Percentiles rank a stretch among this genome's conserved stretches.
These are phyloP conservation scores for Aureobasidium sp. DNA, from an alignment of 2,329 filamentous ascomycete genomes.

Conservation along the genomic window DNA sequence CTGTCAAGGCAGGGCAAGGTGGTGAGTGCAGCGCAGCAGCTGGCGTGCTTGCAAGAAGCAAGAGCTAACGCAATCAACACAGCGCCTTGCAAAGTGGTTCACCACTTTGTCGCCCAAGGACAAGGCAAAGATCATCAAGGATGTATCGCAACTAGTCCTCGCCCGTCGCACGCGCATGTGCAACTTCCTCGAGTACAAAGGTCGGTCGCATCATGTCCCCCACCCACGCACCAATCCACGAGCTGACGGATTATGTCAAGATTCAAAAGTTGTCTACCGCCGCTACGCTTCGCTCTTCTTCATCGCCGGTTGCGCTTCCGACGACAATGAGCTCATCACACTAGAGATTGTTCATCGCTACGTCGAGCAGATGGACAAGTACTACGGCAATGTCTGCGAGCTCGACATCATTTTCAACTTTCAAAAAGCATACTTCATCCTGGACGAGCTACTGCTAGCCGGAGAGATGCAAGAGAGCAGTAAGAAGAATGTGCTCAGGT, in stretches of 20 bases:
- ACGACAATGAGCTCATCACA: slow-evolving; percentile 95
- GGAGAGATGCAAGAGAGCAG: slow-evolving; percentile 98
- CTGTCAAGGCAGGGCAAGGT: slow-evolving; percentile 99
- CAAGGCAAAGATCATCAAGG: slow-evolving; percentile 99
- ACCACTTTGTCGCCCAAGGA: slow-evolving; percentile 95
- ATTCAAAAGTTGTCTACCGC: slow-evolving; percentile 97
- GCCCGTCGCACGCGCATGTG: slow-evolving; percentile 97
- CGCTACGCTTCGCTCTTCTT: slow-evolving; percentile 99
- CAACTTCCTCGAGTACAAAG: slow-evolving; percentile 99
- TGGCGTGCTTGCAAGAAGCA: slow-evolving; percentile 18
- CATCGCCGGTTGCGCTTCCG: slow-evolving; percentile 94
- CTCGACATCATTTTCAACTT: slow-evolving; percentile 99
- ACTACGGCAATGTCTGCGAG: slow-evolving; percentile 99
- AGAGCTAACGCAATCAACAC: slow-evolving; percentile 29
- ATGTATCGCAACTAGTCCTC: slow-evolving; percentile 95
- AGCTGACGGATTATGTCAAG: slow-evolving; percentile 41
- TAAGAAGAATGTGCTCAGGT: slow-evolving; percentile 96
- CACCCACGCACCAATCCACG: slow-evolving; percentile 15
- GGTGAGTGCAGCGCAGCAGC: slow-evolving; percentile 44
- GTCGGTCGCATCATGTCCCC: slow-evolving; percentile 41
- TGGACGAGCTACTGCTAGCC: slow-evolving; percentile 90
- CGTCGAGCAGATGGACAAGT: slow-evolving; percentile 99
- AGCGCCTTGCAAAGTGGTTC: slow-evolving; percentile 99
- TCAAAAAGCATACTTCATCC: slow-evolving; percentile 98
- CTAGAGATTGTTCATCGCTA: slow-evolving; percentile 99